Evolutionary conservation across 768 basidiomycete genomes (phyloP), one percentile per base, ranked within the genome.

Genomic region (Jaapia argillacea): DNA sequence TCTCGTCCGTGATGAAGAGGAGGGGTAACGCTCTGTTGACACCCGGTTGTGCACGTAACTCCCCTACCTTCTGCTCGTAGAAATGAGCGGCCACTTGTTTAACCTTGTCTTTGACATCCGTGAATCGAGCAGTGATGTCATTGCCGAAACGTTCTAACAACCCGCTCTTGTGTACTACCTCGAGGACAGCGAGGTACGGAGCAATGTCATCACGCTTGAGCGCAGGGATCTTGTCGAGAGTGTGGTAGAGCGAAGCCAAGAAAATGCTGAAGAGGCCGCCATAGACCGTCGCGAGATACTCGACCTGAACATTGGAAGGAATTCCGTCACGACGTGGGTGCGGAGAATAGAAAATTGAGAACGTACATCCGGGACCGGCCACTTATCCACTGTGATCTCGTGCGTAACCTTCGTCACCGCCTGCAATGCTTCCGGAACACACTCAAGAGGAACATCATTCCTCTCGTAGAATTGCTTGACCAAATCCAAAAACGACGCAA

Each of bases 401-500:
- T 74, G 68, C 53, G 80, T 68, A 6, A 81, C 77, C 56, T 84
- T 85, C 16, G 70, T 63, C 16, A 94, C 72, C 45, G 77, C 78
- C 36, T 78, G 73, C 38, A 96, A 61, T 7, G 88, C 94, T 60
- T 97, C 96, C 0, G 85, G 85, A 42, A 98, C 78, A 60, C 96
- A 98, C 55, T 94, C 94, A 56, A 94, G 67, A 2, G 96, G 96
- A 4, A 98, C 88, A 49, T 91, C 82, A 48, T 85, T 82, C 25
- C 85, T 76, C 62, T 92, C 86, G 56, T 85, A 96, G 57, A 91
- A 81, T 40, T 83, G 78, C 48, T 79, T 83, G 42, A 97, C 87
- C 42, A 90, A 70, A 43, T 88, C 84, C 53, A 96, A 63, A 66
- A 93, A 96, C 54, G 80, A 82, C 6, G 80, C 71, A 1, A 75